Conservation (phyloP, 2,329 filamentous ascomycete species). For the Dactylellina haptotyla region DNA sequence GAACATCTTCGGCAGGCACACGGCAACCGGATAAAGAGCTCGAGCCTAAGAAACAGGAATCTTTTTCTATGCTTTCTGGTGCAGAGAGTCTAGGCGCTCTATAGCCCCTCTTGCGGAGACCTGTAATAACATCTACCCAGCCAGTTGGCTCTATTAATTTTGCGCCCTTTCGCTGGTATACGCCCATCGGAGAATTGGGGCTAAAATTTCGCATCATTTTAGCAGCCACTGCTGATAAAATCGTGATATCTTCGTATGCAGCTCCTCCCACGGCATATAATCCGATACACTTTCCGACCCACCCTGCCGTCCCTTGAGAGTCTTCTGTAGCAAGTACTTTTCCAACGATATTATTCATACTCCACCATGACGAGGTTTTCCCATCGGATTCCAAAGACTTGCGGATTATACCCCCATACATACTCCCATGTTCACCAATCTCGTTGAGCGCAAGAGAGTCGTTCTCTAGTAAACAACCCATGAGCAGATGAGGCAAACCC, state of each 20-base stretch:
- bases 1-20: conserved; percentile 71
- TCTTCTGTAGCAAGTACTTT: conserved; percentile 72
- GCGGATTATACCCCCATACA: conserved; percentile 70
- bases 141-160: conserved; percentile 25
- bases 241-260: conserved; percentile 66
- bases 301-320: conserved; percentile 70
- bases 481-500: conserved; percentile 71
- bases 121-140: conserved; percentile 48
- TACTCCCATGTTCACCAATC: conserved; percentile 70
- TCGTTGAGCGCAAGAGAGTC: conserved; percentile 70
- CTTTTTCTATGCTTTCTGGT: conserved; percentile 69
- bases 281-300: conserved; percentile 70
- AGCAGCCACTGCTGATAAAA: conserved; percentile 65
- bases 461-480: conserved; percentile 73
- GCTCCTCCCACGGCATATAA: conserved; percentile 68
- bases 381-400: conserved; percentile 66
- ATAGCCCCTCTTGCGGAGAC: conserved; percentile 64
- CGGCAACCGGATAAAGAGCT: conserved; percentile 64
- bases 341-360: conserved; percentile 72
- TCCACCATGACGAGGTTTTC: conserved; percentile 72
- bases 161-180: background rate
- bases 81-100: conserved; percentile 69
- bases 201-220: conserved; percentile 22
- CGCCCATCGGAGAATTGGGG: background rate
- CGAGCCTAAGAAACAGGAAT: conserved; percentile 71